Evolutionary conservation across 2,329 filamentous ascomycete species (phyloP).

Genomic region (Cryphonectria japonica): DNA sequence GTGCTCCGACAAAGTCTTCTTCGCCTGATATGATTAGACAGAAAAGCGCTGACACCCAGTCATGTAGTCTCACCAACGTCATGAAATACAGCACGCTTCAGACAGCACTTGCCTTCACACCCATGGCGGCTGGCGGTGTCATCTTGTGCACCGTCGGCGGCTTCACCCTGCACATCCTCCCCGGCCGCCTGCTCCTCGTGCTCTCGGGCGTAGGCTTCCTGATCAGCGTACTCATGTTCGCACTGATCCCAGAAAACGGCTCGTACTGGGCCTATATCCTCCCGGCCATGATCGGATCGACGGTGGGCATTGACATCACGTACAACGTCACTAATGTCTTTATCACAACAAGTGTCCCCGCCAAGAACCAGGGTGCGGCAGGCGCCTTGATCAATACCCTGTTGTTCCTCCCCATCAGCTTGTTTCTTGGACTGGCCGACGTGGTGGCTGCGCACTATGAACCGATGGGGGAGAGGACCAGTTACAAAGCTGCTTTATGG

Average conservation of each 20-base stretch:
- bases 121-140: constrained; percentile 70
- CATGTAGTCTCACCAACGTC: constrained; percentile 60
- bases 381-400: constrained; percentile 73
- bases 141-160: constrained; percentile 66
- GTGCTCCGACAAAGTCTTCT: constrained; percentile 39
- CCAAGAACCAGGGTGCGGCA: constrained; percentile 69
- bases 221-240: constrained; percentile 63
- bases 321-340: constrained; percentile 79
- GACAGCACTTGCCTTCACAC: constrained; percentile 70
- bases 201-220: constrained; percentile 65
- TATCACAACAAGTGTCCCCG: constrained; percentile 72
- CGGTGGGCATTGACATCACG: constrained; percentile 74
- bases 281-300: constrained; percentile 69
- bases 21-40: constrained; percentile 40
- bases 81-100: constrained; percentile 63
- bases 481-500: constrained; percentile 71
- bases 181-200: constrained; percentile 65
- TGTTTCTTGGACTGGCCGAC: constrained; percentile 73
- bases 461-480: constrained; percentile 48
- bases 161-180: constrained; percentile 67
- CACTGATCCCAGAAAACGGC: constrained; percentile 61
- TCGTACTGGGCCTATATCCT: constrained; percentile 78
- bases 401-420: constrained; percentile 71
- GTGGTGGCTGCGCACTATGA: constrained; percentile 50
- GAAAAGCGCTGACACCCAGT: constrained; percentile 46